Evolutionary conservation across 2,329 filamentous ascomycete genomes (phyloP), one percentile per base, ranked within the genome.

Genomic region (Colletotrichum cordylinicola): DNA sequence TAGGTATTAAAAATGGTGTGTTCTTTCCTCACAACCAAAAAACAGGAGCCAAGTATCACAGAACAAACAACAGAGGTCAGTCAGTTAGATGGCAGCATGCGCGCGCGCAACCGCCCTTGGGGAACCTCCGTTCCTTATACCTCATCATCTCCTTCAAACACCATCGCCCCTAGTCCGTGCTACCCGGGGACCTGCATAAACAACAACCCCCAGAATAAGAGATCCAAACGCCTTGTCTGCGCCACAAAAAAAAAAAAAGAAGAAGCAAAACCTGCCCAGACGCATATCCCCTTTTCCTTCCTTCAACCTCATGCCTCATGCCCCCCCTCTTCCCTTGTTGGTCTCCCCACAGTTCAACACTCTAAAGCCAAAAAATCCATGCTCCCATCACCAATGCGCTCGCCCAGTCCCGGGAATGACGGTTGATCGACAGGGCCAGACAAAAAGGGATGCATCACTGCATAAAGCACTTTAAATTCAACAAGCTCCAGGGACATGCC

Each of bases 391-490:
- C 29, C 29, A 29, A 29, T 29, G 29, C 29, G 29, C 29, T 29
- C 7, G 29, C 6, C 29, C 43, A 48, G 43, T 21, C 43, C 43
- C 43, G 43, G 43, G 43, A 48, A 64, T 10, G 35, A 39, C 61
- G 62, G 62, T 24, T 66, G 62, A 66, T 66, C 62, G 62, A 66
- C 39, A 66, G 39, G 62, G 15, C 62, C 62, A 66, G 62, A 16
- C 33, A 33, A n/a, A 52, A 52, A 35, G 56, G 56, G 69, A 71
- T 71, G 72, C 72, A 74, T 75, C 70, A 33, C 55, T 64, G 73
- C 73, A 73, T 75, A 69, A 75, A 68, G 37, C 33, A 60, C 55
- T 43, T 55, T 68, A 67, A 72, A 48, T 48, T 64, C 43, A 56
- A 31, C 37, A 48, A 27, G 39, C 21, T 21, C 15, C 60, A 29